Conservation (phyloP, 1,284 basidiomycete species). For the Termitomyces sp. region DNA sequence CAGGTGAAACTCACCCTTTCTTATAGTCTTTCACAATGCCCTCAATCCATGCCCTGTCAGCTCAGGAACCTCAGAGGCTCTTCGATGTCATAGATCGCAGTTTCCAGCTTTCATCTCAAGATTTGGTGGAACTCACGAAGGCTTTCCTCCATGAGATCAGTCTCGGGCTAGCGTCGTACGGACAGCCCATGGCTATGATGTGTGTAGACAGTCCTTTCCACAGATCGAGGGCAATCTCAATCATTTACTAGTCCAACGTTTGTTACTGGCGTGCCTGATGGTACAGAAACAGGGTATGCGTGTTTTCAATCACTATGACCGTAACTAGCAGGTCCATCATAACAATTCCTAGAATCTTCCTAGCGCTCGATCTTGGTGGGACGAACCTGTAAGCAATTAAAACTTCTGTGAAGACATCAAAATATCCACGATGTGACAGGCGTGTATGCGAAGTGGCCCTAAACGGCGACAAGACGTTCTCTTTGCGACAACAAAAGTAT, state of each 20-base stretch:
- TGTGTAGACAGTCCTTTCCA: conserved; percentile 27
- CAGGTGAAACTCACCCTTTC: conserved; percentile 11
- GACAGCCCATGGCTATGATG: conserved; percentile 88
- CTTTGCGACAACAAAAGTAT: conserved; percentile 90
- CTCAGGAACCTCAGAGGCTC: conserved; percentile 30
- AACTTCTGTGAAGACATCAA: not conserved
- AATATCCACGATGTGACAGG: conserved; percentile 33
- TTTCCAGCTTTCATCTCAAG: conserved; percentile 61
- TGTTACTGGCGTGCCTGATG: conserved; percentile 87
- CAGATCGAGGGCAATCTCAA: conserved; percentile 9
- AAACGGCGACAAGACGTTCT: conserved; percentile 86
- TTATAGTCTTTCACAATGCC: conserved; percentile 25
- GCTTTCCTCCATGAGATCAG: conserved; percentile 78
- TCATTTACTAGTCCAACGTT: conserved; percentile 67
- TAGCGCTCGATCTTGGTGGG: conserved; percentile 92
- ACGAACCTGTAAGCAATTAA: conserved; percentile 76
- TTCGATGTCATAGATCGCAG: conserved; percentile 56
- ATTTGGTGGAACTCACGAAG: conserved; percentile 65
- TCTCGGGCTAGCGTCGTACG: conserved; percentile 66
- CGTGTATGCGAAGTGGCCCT: conserved; percentile 92
- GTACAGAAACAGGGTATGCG: conserved; percentile 84
- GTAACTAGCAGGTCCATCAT: conserved; percentile 5
- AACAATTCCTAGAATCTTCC: conserved; percentile 64
- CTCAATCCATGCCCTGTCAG: conserved; percentile 27
- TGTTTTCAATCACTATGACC: conserved; percentile 26